Percentiles rank a stretch among this genome's conserved stretches.
Evolutionary conservation across 2,329 filamentous ascomycete species (phyloP).

Genomic region (Penicillium griseofulvum): DNA sequence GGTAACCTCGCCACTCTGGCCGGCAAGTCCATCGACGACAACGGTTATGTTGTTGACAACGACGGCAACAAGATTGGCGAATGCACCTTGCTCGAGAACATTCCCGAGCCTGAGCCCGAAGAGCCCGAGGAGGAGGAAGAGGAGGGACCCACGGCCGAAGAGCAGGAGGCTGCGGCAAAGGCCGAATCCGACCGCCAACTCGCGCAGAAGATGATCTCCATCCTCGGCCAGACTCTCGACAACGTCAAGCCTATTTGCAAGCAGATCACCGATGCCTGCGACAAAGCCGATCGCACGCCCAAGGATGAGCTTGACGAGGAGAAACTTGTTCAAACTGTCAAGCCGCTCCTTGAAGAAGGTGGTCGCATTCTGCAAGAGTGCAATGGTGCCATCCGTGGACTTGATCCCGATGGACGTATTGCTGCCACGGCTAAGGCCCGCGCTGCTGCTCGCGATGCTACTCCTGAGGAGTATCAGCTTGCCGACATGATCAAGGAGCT

Average conservation of each 20-base stretch:
- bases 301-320: slow-evolving; percentile 90
- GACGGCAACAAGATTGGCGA: slow-evolving; percentile 64
- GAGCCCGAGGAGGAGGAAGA: slow-evolving; percentile 45
- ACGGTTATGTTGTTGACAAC: slow-evolving; percentile 56
- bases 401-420: slow-evolving; percentile 86
- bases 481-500: slow-evolving; percentile 83
- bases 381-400: slow-evolving; percentile 80
- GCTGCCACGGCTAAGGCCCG: slow-evolving; percentile 81
- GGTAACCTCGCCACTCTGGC: slow-evolving; percentile 44
- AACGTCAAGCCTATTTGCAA: slow-evolving; percentile 81
- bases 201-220: slow-evolving; percentile 69
- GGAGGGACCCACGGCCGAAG: slow-evolving; percentile 44
- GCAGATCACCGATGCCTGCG: slow-evolving; percentile 65
- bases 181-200: slow-evolving; percentile 70
- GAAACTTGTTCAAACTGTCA: slow-evolving; percentile 78
- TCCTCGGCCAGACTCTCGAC: slow-evolving; percentile 76
- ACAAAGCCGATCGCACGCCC: slow-evolving; percentile 73
- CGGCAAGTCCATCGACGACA: slow-evolving; percentile 47
- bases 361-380: slow-evolving; percentile 78
- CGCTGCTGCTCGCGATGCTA: slow-evolving; percentile 69
- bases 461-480: slow-evolving; percentile 78
- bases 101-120: slow-evolving; percentile 45
- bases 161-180: slow-evolving; percentile 57
- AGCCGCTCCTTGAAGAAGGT: slow-evolving; percentile 84
- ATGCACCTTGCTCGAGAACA: slow-evolving; percentile 61